Base-by-base conservation (phyloP, 306 rosid genomes). In the Acacia melanoxylon region DNA sequence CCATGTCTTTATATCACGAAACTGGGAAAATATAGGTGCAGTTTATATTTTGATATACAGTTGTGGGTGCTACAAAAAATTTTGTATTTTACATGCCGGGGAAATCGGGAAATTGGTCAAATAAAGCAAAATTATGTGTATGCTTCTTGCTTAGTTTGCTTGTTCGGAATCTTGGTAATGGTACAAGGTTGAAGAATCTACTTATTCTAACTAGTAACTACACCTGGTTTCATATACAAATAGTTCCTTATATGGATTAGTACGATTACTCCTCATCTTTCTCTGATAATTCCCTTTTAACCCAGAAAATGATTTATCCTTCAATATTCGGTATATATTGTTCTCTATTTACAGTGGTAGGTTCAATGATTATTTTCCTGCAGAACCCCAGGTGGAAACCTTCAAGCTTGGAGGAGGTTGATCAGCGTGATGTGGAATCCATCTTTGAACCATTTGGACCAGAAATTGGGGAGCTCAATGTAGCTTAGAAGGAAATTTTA, bases 321-420 rank as follows among this genome's bases (percentile, higher is more conserved):
- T 79, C 52, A 54, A 44, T 44, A 74, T 70, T 42, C 41, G 68
- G 72, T 74, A 17, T 69, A 20, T 40, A 65, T 24, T 77, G 40
- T 65, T 82, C 68, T 72, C 56, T 33, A 25, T 33, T 74, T 75
- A 46, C 52, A 22, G 25, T 41, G 33, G 78, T 74, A 13, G 66
- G 27, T 74, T 74, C 76, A 72, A 77, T 49, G 16, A 65, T 33
- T 46, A 49, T 80, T 78, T 44, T 17, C 52, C 33, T 76, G 89
- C 94, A 96, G 99, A 93, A 91, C 73, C 99, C 98, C 0, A 87
- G 87, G 76, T 96, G 99, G 99, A 84, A 90, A 81, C 99, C 98
- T 25, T 66, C 94, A 49, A 86, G 84, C n/a, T 75, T 93, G 84
- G 92, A 91, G 79, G 97, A 93, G 71, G 90, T 96, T 78, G 87